Percentiles rank a stretch among this genome's conserved stretches.
Conservation (phyloP, 345 rosid species). For the Bruguiera sexangula region DNA sequence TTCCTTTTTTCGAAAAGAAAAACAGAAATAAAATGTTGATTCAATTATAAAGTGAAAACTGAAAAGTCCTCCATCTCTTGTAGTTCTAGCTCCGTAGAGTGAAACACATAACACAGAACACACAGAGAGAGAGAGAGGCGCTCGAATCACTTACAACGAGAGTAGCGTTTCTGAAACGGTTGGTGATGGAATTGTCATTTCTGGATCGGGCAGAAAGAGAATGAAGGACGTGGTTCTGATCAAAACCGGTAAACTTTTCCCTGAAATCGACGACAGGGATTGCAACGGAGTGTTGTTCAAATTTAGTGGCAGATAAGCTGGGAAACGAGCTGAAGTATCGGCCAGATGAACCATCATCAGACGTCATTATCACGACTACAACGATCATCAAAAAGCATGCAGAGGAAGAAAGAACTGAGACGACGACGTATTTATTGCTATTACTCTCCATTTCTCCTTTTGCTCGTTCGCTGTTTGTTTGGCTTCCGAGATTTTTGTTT, state of each 20-base stretch:
- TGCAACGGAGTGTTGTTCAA: conserved; percentile 12
- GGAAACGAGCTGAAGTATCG: conserved; percentile 15
- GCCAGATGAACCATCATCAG: conserved; percentile 11
- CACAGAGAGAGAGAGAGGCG: neutral
- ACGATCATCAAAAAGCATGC: conserved; percentile 26
- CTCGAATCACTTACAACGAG: conserved; percentile 11
- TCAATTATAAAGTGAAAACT: no score
- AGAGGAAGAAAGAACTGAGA: conserved; percentile 10
- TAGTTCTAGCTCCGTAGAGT: neutral
- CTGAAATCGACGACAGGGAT: conserved; percentile 30
- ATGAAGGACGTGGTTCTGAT: conserved; percentile 30
- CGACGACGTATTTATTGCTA: neutral
- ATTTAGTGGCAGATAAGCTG: conserved; percentile 24
- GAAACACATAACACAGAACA: neutral
- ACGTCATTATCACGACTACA: neutral
- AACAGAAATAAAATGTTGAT: no score
- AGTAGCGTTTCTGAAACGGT: conserved; percentile 15
- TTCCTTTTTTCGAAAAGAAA: no score
- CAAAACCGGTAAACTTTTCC: conserved; percentile 21
- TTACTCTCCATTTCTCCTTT: conserved; percentile 20
- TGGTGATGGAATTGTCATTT: conserved; percentile 1
- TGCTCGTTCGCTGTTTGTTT: conserved; percentile 8
- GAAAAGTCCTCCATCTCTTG: neutral
- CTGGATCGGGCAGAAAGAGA: conserved; percentile 8
- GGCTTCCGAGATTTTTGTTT: conserved; percentile 21